These are phyloP conservation scores for Cryptosporidium parvum DNA, from an alignment of 169 alveolate species.

Conservation along the genomic window DNA sequence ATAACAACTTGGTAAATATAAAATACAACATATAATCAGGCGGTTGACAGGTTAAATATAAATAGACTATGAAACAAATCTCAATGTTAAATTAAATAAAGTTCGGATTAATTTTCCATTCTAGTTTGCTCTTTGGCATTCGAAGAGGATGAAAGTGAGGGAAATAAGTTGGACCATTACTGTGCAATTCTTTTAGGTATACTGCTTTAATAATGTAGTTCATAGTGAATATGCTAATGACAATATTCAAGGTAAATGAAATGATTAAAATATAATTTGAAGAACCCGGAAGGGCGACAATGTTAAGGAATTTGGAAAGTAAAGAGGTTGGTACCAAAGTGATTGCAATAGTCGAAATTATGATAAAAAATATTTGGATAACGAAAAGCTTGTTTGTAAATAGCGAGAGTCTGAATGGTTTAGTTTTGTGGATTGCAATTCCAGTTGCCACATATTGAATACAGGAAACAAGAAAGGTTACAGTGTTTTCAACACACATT, in stretches of 20 bases:
- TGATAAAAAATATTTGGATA: conserved; percentile 4
- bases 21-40: neutral
- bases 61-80: neutral
- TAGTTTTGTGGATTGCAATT: conserved; percentile 53
- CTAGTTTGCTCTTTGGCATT: conserved; percentile 38
- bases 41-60: no score
- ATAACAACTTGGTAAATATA: neutral
- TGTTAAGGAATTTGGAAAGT: conserved; percentile 14
- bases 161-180: conserved; percentile 57
- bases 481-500: conserved; percentile 64
- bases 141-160: conserved; percentile 69
- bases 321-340: conserved; percentile 9
- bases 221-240: conserved; percentile 18
- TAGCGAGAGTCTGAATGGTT: conserved; percentile 61
- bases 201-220: conserved; percentile 4
- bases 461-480: conserved; percentile 50
- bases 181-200: conserved; percentile 6
- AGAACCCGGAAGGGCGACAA: conserved; percentile 39
- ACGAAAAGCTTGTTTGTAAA: conserved; percentile 41
- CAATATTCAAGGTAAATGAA: neutral
- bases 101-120: conserved; percentile 53
- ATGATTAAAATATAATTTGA: conserved; percentile 14
- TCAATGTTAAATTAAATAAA: neutral
- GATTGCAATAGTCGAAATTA: conserved; percentile 7
- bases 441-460: conserved; percentile 66